These are phyloP conservation scores for Artemisia annua DNA, from an alignment of 129 eudicot genomes.

Conservation along the genomic window DNA sequence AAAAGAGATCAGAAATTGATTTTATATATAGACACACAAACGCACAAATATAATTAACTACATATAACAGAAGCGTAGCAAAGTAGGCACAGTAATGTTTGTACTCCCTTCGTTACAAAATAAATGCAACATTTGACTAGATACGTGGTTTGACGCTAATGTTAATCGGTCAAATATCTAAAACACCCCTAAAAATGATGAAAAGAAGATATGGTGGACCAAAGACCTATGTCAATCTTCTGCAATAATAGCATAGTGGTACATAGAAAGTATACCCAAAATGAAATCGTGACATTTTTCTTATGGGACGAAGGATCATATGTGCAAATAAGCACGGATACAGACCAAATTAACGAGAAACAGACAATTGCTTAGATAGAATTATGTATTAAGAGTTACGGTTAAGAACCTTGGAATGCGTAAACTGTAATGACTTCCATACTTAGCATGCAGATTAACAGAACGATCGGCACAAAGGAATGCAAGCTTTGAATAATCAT, in stretches of 20 bases:
- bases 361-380: not conserved
- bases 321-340: constrained; percentile 12
- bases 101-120: not conserved
- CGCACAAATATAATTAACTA: constrained; percentile 1
- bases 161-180: not conserved
- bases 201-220: not conserved
- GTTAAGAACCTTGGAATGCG: constrained; percentile 79
- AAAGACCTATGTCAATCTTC: not conserved
- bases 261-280: not conserved
- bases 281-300: not conserved
- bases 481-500: constrained; percentile 92
- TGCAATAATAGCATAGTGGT: constrained; percentile 10
- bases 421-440: constrained; percentile 90
- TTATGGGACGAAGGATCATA: not conserved
- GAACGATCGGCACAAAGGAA: constrained; percentile 97
- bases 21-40: not conserved
- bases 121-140: not conserved
- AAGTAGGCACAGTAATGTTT: not conserved
- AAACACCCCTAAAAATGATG: not conserved
- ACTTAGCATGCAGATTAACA: constrained; percentile 87
- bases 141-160: constrained; percentile 1
- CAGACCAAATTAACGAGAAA: constrained; percentile 1
- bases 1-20: constrained; percentile 10
- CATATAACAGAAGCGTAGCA: not conserved
- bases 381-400: not conserved